Percentiles rank a stretch among this genome's conserved stretches.
phyloP scores from a whole-genome alignment of 257 asterid species.

The Primulina eburnea region DNA sequence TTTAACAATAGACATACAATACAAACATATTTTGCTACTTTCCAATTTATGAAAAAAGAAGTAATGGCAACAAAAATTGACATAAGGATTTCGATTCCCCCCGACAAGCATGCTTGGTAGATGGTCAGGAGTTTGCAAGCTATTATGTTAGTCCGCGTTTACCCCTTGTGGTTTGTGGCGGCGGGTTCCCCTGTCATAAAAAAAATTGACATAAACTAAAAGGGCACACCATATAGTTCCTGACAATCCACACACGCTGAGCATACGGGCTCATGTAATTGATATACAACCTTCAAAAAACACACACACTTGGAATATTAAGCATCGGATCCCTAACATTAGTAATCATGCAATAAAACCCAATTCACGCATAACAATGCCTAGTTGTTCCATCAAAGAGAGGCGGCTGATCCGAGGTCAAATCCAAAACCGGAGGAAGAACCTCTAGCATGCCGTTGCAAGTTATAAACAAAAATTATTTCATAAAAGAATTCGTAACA shows the following conservation, averaged over 20 bases:
- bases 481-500: neutral
- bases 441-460: constrained; percentile 41
- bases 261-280: constrained; percentile 58
- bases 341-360: neutral
- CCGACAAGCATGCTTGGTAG: too few species aligned
- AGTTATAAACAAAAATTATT: too few species aligned
- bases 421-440: constrained; percentile 52
- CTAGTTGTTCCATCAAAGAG: constrained; percentile 74
- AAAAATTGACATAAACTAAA: neutral
- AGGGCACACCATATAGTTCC: constrained; percentile 61
- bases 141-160: too few species aligned
- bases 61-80: neutral
- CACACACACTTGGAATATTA: constrained; percentile 1
- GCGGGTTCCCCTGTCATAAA: too few species aligned
- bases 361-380: constrained; percentile 28
- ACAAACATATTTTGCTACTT: neutral
- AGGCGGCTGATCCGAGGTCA: constrained; percentile 61
- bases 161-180: too few species aligned
- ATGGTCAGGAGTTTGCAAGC: too few species aligned
- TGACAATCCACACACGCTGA: constrained; percentile 68
- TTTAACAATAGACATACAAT: neutral
- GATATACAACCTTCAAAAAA: constrained; percentile 57
- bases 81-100: too few species aligned
- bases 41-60: neutral
- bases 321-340: neutral